Evolutionary conservation across 768 basidiomycete species (phyloP).

Genomic region (Pisolithus tinctorius): DNA sequence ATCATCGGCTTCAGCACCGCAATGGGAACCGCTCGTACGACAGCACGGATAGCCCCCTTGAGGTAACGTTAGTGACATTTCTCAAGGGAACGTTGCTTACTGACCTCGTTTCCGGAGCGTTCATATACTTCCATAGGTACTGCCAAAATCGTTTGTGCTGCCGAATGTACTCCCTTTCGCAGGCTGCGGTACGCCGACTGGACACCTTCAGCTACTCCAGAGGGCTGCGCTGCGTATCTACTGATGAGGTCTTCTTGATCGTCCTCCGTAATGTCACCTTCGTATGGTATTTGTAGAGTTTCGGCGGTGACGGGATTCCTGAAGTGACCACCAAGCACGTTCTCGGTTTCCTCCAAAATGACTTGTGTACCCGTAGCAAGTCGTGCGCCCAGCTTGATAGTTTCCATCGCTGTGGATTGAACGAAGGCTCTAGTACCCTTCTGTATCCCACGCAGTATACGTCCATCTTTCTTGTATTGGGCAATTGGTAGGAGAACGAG

Average conservation of each 20-base stretch:
- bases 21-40: slow-evolving; percentile 95
- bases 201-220: slow-evolving; percentile 77
- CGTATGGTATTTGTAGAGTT: slow-evolving; percentile 43
- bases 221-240: slow-evolving; percentile 89
- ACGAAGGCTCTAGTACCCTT: slow-evolving; percentile 92
- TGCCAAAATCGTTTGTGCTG: slow-evolving; percentile 96
- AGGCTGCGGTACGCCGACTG: slow-evolving; percentile 89
- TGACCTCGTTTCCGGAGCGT: slow-evolving; percentile 82
- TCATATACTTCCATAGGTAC: slow-evolving; percentile 99
- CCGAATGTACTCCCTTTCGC: slow-evolving; percentile 79
- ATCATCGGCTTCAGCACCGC: slow-evolving; percentile 98
- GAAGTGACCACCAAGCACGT: slow-evolving; percentile 78
- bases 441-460: slow-evolving; percentile 87
- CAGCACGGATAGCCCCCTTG: slow-evolving; percentile 88
- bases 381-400: slow-evolving; percentile 88
- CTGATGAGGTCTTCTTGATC: slow-evolving; percentile 61
- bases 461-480: slow-evolving; percentile 95
- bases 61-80: not conserved
- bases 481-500: slow-evolving; percentile 92
- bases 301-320: slow-evolving; percentile 60
- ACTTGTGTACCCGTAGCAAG: slow-evolving; percentile 97
- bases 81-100: slow-evolving; percentile 12
- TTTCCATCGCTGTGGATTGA: slow-evolving; percentile 91
- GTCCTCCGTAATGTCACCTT: slow-evolving; percentile 22
- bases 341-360: slow-evolving; percentile 92